A percentile compares a stretch with the other conserved stretches of the same genome.
phyloP scores from a whole-genome alignment of 2,329 filamentous ascomycete species.

The Fonsecaea nubica region DNA sequence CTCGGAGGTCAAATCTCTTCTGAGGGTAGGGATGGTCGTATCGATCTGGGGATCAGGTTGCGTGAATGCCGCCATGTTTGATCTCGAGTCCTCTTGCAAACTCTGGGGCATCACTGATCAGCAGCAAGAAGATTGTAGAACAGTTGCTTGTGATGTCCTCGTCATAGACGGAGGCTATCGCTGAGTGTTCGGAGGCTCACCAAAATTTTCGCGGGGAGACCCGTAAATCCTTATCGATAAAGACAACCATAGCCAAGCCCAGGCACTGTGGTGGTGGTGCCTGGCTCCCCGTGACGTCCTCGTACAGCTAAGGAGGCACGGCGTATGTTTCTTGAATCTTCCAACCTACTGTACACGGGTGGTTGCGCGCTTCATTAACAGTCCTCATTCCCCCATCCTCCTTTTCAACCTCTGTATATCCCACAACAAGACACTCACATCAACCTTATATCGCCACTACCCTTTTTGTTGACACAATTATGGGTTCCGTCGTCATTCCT shows the following conservation, averaged over 20 bases:
- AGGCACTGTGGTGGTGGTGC: neutral
- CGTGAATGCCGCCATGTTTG: conserved; percentile 31
- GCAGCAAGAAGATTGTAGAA: neutral
- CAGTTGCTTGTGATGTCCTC: neutral
- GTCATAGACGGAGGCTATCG: neutral
- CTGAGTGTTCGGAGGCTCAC: neutral
- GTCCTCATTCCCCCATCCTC: neutral
- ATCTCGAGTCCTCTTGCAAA: neutral
- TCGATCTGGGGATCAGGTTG: conserved; percentile 47
- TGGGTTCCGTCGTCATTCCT: conserved; percentile 62
- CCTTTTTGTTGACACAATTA: conserved; percentile 15
- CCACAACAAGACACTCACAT: neutral
- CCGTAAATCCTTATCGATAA: conserved; percentile 15
- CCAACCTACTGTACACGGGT: neutral
- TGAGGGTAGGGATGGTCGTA: conserved; percentile 54
- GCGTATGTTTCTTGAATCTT: conserved; percentile 18
- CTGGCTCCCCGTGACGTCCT: neutral
- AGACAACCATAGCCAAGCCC: conserved; percentile 13
- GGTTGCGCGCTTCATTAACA: neutral
- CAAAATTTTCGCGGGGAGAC: conserved; percentile 16
- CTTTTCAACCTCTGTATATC: neutral
- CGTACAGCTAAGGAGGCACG: neutral
- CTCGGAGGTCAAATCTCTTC: conserved; percentile 80
- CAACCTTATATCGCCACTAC: neutral
- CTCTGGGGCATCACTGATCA: neutral